Base-by-base conservation (phyloP, 2,329 filamentous ascomycete genomes). In the Talaromyces verruculosus region DNA sequence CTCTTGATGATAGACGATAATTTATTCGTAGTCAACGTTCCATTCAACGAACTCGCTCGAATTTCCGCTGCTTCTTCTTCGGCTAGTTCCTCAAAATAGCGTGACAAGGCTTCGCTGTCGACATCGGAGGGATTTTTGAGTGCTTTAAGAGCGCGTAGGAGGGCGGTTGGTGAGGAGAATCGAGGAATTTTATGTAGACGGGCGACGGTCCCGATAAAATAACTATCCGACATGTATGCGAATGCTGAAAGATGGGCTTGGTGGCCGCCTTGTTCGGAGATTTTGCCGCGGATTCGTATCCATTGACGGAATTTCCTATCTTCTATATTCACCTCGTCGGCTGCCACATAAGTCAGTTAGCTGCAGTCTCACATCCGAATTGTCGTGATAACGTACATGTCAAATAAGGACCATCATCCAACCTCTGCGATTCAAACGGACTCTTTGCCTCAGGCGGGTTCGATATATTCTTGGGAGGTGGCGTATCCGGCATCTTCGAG, bases 181-280 rank as follows among this genome's bases (percentile, higher is more conserved):
- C 91, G 85, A 85, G 91, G 93, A 41, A 97, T 84, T 65, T 87
- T 85, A 78, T 97, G 93, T 64, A 93, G 89, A 22, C 92, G 87
- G 33, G 89, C 84, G 7, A 97, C 87, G 1, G 93, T 97, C 45
- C 91, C 93, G 77, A 98, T 93, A 79, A 99, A 98, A 81, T 91
- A 95, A 74, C 87, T 91, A 79, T 98, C 94, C 30, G 89, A 92
- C 82, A 98, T 91, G 81, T 98, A 99, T 28, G 94, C 94, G 68
- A 99, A 84, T 8, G 95, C 95, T 43, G 87, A 90, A 41, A 97
- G 83, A 75, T 98, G 93, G 11, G 93, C 92, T 72, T 90, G 86
- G 69, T 89, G 87, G 1, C 92, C 92, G 22, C 91, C 92, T 3
- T 83, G 83, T 0, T 85, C 84, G 49, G 89, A 90, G 72, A 98